phyloP scores from a whole-genome alignment of 345 rosid genomes.

The Melaleuca alternifolia region DNA sequence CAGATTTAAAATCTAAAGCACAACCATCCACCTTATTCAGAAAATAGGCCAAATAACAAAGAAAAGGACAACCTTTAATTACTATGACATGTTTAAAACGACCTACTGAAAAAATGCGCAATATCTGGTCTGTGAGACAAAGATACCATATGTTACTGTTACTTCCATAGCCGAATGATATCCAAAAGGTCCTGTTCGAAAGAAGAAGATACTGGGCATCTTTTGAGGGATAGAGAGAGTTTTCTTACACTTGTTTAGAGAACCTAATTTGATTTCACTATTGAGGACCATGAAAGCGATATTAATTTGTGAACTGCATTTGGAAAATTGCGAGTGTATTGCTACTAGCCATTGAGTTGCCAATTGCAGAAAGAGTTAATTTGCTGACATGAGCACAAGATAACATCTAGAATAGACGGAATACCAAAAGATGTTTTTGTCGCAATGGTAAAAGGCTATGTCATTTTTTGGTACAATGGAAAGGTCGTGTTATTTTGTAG shows the following conservation, averaged over 20 bases:
- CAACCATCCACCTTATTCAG: neutral
- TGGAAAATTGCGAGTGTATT: neutral
- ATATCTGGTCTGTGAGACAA: neutral
- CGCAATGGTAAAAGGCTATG: neutral
- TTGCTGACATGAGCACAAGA: neutral
- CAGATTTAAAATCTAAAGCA: neutral
- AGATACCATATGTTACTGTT: neutral
- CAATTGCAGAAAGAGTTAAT: neutral
- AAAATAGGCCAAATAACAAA: neutral
- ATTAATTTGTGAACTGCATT: neutral
- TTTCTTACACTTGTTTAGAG: neutral
- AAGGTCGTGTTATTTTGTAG: neutral
- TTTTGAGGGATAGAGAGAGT: neutral
- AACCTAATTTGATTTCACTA: neutral
- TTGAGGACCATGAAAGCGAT: neutral
- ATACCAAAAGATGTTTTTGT: neutral
- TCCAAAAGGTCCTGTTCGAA: neutral
- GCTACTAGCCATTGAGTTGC: neutral
- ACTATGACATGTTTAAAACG: neutral
- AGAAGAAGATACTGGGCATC: neutral
- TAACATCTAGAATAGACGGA: neutral
- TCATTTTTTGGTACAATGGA: neutral
- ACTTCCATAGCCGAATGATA: neutral
- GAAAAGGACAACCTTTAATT: neutral
- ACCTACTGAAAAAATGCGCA: rapidly evolving